Conservation (phyloP, 2,329 filamentous ascomycete species). For the Claviceps fusiformis region DNA sequence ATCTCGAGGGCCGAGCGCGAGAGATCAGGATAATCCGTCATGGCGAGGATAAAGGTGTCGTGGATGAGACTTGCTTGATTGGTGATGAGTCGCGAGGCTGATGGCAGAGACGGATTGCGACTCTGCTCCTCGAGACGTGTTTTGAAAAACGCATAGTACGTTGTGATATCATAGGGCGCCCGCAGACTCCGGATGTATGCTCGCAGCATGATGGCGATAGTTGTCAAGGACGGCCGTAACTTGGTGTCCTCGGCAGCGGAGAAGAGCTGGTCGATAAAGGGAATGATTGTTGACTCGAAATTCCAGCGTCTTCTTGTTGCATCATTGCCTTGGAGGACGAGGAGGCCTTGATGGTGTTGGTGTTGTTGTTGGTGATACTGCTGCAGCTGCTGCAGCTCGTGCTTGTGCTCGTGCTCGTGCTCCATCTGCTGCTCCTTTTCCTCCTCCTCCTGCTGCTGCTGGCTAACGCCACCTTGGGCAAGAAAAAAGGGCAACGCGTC, state of each 20-base stretch:
- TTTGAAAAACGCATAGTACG: slow-evolving; percentile 35
- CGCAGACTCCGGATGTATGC: slow-evolving; percentile 30
- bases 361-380: not conserved
- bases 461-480: slow-evolving; percentile 12
- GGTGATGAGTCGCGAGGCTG: slow-evolving; percentile 22
- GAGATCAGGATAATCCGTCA: slow-evolving; percentile 29
- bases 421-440: not conserved
- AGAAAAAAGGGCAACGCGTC: slow-evolving; percentile 21
- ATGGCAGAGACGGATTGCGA: slow-evolving; percentile 7
- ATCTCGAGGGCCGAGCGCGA: slow-evolving; percentile 31
- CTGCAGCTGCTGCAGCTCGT: not conserved
- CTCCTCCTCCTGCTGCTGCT: not conserved
- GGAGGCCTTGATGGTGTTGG: not conserved
- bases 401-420: not conserved
- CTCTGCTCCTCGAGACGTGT: slow-evolving; percentile 23
- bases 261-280: slow-evolving; percentile 20
- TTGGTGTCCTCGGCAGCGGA: slow-evolving; percentile 10
- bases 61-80: slow-evolving; percentile 31
- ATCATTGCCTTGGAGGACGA: slow-evolving; percentile 11
- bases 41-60: slow-evolving; percentile 34
- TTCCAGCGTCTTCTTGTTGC: slow-evolving; percentile 14
- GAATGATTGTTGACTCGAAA: slow-evolving; percentile 19
- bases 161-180: slow-evolving; percentile 25
- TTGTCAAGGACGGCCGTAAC: slow-evolving; percentile 24
- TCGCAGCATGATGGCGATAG: slow-evolving; percentile 32